phyloP scores from a whole-genome alignment of 2,329 filamentous ascomycete species.

The Fusarium torreyae region DNA sequence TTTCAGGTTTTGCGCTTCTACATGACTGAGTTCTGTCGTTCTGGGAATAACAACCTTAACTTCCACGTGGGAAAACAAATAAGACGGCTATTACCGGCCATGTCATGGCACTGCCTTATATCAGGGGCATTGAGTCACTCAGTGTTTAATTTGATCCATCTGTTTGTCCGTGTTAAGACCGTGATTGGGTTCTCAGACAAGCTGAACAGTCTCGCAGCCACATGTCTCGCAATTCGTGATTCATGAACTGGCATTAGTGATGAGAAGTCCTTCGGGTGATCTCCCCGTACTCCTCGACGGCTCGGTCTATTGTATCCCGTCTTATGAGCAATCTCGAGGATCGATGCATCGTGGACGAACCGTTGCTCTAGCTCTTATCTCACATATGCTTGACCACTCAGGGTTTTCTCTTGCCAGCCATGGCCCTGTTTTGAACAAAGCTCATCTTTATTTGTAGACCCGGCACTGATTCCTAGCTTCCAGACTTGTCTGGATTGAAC shows the following conservation, averaged over 20 bases:
- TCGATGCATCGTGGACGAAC: neutral
- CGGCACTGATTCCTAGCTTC: neutral
- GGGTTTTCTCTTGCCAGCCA: neutral
- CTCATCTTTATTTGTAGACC: neutral
- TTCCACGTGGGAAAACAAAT: neutral
- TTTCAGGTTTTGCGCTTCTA: constrained; percentile 2
- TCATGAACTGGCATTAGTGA: neutral
- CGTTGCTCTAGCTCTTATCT: neutral
- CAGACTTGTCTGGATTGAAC: neutral
- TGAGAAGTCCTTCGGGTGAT: neutral
- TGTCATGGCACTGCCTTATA: neutral
- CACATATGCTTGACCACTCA: neutral
- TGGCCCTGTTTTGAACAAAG: neutral
- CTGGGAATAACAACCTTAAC: neutral
- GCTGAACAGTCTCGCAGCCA: neutral
- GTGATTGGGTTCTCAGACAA: neutral
- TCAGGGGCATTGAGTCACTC: neutral
- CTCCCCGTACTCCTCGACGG: neutral
- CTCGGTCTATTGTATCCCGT: neutral
- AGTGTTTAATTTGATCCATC: no score
- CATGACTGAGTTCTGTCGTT: neutral
- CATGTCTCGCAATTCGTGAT: neutral
- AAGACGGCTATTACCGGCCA: neutral
- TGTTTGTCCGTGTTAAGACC: no score
- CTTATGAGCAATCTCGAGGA: neutral